Evolutionary conservation across 1,284 basidiomycete species (phyloP).

Genomic region (Pseudozyma flocculosa): DNA sequence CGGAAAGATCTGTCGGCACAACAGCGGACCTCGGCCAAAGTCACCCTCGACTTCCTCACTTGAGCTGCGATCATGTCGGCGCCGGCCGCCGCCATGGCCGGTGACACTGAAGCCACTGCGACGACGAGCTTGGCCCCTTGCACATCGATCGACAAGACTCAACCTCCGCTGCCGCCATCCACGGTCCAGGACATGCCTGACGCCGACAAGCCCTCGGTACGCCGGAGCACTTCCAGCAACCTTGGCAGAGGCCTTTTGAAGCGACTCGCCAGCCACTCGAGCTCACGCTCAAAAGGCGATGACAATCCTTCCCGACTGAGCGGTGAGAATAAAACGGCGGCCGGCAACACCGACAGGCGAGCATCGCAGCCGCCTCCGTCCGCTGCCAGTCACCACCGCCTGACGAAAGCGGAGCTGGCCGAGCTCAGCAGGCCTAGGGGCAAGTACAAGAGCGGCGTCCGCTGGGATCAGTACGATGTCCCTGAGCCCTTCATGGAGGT

Average conservation of each 20-base stretch:
- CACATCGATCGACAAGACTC: too few relatives aligned
- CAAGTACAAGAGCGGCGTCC: slow-evolving; percentile 43
- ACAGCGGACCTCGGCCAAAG: too few relatives aligned
- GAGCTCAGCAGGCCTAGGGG: slow-evolving; percentile 32
- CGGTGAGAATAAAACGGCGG: too few relatives aligned
- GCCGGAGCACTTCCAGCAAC: not conserved
- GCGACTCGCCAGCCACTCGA: not conserved
- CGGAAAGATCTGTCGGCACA: too few relatives aligned
- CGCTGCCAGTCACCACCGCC: slow-evolving; percentile 11
- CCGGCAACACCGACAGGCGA: not conserved
- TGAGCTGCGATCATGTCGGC: too few relatives aligned
- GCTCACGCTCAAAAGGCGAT: not conserved
- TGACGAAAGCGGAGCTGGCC: slow-evolving; percentile 17
- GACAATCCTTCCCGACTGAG: not conserved
- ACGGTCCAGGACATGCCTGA: too few relatives aligned
- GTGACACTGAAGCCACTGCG: too few relatives aligned
- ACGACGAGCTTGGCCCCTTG: too few relatives aligned
- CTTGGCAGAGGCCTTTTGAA: not conserved
- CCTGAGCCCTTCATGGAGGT: slow-evolving; percentile 41
- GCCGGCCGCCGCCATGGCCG: too few relatives aligned
- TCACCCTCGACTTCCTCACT: too few relatives aligned
- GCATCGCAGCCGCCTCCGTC: slow-evolving; percentile 11
- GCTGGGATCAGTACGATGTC: slow-evolving; percentile 23
- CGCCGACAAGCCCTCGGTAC: too few relatives aligned
- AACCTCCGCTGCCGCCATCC: too few relatives aligned